Conservation (phyloP, 2,329 filamentous ascomycete species). For the Arthrobotrys iridis region DNA sequence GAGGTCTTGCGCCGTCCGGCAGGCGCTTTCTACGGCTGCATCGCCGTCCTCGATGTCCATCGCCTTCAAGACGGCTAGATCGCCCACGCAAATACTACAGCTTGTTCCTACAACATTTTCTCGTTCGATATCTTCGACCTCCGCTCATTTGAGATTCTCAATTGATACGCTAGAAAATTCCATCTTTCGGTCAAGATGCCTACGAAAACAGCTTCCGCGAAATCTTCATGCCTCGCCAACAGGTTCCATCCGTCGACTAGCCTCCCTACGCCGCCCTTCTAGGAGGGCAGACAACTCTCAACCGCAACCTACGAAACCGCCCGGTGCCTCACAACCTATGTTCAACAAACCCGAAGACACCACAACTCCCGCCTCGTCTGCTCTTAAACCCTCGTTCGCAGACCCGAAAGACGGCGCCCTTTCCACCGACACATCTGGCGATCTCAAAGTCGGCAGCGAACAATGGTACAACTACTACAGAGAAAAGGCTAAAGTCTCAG, state of each 20-base stretch:
- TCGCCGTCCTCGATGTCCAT: constrained; percentile 1
- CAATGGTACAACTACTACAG: constrained; percentile 44
- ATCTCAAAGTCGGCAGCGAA: constrained; percentile 28
- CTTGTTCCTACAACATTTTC: neutral
- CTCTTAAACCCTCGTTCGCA: neutral
- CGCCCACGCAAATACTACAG: neutral
- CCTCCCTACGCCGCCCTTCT: constrained; percentile 26
- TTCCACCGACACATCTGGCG: neutral
- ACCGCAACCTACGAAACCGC: neutral
- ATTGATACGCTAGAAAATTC: neutral
- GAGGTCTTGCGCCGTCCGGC: constrained; percentile 24
- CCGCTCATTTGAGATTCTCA: constrained; percentile 16
- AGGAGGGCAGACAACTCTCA: constrained; percentile 2
- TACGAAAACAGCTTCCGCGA: neutral
- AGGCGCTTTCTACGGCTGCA: neutral
- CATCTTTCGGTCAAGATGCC: neutral
- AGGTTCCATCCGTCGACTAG: neutral
- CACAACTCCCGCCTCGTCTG: neutral
- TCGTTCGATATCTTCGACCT: constrained; percentile 14
- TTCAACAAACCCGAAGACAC: neutral
- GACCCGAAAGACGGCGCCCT: constrained; percentile 10
- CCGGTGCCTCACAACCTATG: neutral
- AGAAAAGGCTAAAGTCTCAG: constrained; percentile 4
- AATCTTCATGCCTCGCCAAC: neutral
- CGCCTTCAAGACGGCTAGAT: constrained; percentile 5